Conservation (phyloP, 305 asterid genomes). For the Rubia balearica region DNA sequence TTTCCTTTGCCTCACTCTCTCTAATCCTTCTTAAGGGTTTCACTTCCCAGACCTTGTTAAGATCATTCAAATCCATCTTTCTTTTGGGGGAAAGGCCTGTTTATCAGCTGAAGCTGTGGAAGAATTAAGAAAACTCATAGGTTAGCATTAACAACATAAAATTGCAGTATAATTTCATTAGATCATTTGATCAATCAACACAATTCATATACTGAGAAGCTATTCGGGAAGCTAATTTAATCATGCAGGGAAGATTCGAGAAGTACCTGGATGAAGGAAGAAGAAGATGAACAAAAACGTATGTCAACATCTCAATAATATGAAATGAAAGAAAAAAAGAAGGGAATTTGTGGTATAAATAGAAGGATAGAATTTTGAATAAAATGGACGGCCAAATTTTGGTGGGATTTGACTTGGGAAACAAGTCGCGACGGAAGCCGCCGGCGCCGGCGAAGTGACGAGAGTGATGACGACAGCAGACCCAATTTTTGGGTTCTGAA, state of each 20-base stretch:
- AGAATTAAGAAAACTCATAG: neutral
- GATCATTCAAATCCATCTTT: slow-evolving; percentile 65
- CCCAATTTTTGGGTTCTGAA: too few species aligned
- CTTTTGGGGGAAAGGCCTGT: neutral
- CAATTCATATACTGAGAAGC: neutral
- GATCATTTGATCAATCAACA: too few species aligned
- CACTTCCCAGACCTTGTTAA: slow-evolving; percentile 83
- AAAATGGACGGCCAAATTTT: neutral
- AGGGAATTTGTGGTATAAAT: neutral
- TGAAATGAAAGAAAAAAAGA: neutral
- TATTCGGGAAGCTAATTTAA: neutral
- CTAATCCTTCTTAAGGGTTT: slow-evolving; percentile 54
- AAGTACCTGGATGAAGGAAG: slow-evolving; percentile 6
- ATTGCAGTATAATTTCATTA: neutral
- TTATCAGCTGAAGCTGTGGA: neutral
- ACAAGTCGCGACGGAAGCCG: slow-evolving; percentile 4
- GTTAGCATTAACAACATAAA: neutral
- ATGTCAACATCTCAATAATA: neutral
- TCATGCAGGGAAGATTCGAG: neutral
- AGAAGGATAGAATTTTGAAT: neutral
- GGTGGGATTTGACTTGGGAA: slow-evolving; percentile 9
- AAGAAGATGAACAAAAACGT: neutral
- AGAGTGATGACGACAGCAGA: neutral
- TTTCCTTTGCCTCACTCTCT: slow-evolving; percentile 68
- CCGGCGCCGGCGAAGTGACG: slow-evolving; percentile 2